These are phyloP conservation scores for Elsinoe australis DNA, from an alignment of 2,329 filamentous ascomycete species.

Conservation along the genomic window DNA sequence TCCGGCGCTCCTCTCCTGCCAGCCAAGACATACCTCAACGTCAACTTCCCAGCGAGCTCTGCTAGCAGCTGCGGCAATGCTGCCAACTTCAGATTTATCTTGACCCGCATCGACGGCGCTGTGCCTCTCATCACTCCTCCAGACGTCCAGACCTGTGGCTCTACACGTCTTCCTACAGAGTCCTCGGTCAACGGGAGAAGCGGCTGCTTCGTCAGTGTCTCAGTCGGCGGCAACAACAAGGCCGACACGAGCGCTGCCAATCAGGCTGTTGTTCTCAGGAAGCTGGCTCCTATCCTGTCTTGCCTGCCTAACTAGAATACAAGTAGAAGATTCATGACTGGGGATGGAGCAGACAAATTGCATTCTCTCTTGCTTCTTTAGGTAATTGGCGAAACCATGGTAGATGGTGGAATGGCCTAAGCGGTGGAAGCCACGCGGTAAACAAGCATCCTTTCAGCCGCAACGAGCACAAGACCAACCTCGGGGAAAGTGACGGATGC, in stretches of 20 bases:
- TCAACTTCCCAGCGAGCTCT: conserved; percentile 56
- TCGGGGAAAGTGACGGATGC: too few relatives aligned
- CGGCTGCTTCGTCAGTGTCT: conserved; percentile 57
- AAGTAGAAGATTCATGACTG: too few relatives aligned
- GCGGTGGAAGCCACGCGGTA: too few relatives aligned
- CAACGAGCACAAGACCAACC: too few relatives aligned
- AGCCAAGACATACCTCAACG: conserved; percentile 54
- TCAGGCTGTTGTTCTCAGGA: conserved; percentile 47
- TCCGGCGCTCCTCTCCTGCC: conserved; percentile 58
- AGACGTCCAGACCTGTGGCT: conserved; percentile 54
- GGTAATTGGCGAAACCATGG: too few relatives aligned
- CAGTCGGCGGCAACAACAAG: conserved; percentile 56
- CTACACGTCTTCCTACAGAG: conserved; percentile 50
- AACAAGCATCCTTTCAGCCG: too few relatives aligned
- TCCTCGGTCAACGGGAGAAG: conserved; percentile 40
- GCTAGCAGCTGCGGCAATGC: conserved; percentile 44
- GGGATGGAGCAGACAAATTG: too few relatives aligned
- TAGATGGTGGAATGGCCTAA: too few relatives aligned
- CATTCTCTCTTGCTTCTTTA: too few relatives aligned
- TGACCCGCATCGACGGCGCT: conserved; percentile 52
- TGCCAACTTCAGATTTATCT: conserved; percentile 54
- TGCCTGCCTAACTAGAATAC: conserved; percentile 43
- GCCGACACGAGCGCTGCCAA: conserved; percentile 46
- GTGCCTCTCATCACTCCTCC: conserved; percentile 29
- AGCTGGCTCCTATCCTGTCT: conserved; percentile 42